Conservation (phyloP, 1,139 yeast species). For the Zygosaccharomyces sapae region DNA sequence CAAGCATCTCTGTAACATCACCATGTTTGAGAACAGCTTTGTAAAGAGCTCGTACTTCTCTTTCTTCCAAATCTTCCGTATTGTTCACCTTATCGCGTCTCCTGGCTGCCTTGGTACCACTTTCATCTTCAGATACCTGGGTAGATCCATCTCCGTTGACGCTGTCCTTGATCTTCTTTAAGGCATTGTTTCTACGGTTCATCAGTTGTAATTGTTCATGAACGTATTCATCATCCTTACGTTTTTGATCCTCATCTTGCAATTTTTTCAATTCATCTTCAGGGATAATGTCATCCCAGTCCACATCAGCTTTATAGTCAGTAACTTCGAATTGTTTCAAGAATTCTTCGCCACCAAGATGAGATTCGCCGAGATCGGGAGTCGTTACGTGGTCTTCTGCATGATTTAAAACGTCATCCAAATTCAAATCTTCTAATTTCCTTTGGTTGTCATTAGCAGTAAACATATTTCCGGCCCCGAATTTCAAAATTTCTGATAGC, state of each 20-base stretch:
- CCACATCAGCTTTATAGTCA: constrained; percentile 95
- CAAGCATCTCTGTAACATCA: constrained; percentile 77
- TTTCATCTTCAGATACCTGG: constrained; percentile 43
- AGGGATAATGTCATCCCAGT: constrained; percentile 99
- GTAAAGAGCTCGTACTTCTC: constrained; percentile 83
- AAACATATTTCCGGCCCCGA: constrained; percentile 99
- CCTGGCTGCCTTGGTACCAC: constrained; percentile 37
- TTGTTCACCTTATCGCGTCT: constrained; percentile 40
- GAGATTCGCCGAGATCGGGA: constrained; percentile 93
- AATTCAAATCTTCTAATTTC: constrained; percentile 88
- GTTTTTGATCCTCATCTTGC: constrained; percentile 85
- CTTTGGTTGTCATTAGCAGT: constrained; percentile 87
- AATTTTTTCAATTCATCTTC: constrained; percentile 84
- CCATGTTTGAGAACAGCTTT: constrained; percentile 80
- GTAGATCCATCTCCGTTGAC: constrained; percentile 35
- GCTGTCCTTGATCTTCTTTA: constrained; percentile 49
- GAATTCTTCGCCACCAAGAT: constrained; percentile 96
- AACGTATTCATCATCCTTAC: constrained; percentile 78
- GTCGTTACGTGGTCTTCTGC: constrained; percentile 98
- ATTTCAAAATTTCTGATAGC: constrained; percentile 85
- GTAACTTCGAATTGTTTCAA: constrained; percentile 96
- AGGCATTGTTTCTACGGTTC: constrained; percentile 74
- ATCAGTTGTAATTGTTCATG: constrained; percentile 88
- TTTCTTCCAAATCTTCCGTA: constrained; percentile 66
- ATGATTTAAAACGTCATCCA: constrained; percentile 92